phyloP scores from a whole-genome alignment of 2,329 filamentous ascomycete genomes.

The Hirsutella minnesotensis region DNA sequence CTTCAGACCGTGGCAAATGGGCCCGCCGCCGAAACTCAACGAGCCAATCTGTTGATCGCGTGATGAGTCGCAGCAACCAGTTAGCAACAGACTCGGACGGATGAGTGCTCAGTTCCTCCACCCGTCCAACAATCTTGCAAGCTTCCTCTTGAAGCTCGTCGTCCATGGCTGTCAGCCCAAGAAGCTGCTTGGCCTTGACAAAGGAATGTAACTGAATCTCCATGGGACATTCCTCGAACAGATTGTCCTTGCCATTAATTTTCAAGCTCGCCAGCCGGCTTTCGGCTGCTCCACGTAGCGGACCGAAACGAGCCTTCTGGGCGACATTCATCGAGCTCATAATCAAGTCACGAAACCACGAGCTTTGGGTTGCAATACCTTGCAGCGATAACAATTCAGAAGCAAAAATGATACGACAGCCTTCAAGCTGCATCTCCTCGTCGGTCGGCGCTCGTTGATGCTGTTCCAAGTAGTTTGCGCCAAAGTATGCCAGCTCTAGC shows the following conservation, averaged over 20 bases:
- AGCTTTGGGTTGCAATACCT: conserved; percentile 23
- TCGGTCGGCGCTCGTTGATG: conserved; percentile 32
- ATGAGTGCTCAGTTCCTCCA: conserved; percentile 38
- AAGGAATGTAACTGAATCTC: conserved; percentile 43
- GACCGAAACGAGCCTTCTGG: conserved; percentile 34
- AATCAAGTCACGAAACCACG: conserved; percentile 49
- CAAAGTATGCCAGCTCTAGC: conserved; percentile 42
- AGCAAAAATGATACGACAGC: conserved; percentile 45
- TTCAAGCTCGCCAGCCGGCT: conserved; percentile 35
- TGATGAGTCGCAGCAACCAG: conserved; percentile 43
- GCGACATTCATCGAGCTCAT: conserved; percentile 33
- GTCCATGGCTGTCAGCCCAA: conserved; percentile 49
- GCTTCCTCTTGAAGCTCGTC: conserved; percentile 48
- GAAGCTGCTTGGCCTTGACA: conserved; percentile 34
- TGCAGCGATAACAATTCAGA: conserved; percentile 34
- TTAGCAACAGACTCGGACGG: conserved; percentile 39
- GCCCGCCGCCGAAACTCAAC: conserved; percentile 43
- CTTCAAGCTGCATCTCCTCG: conserved; percentile 42
- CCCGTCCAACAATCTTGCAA: conserved; percentile 43
- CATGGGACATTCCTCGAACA: conserved; percentile 45
- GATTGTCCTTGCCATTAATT: conserved; percentile 45
- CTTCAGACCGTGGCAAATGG: conserved; percentile 43
- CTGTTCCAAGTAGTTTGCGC: conserved; percentile 29
- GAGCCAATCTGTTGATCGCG: conserved; percentile 40
- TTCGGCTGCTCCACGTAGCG: conserved; percentile 32